Evolutionary conservation across 2,329 filamentous ascomycete species (phyloP).

Genomic region (Aureobasidium zeae): DNA sequence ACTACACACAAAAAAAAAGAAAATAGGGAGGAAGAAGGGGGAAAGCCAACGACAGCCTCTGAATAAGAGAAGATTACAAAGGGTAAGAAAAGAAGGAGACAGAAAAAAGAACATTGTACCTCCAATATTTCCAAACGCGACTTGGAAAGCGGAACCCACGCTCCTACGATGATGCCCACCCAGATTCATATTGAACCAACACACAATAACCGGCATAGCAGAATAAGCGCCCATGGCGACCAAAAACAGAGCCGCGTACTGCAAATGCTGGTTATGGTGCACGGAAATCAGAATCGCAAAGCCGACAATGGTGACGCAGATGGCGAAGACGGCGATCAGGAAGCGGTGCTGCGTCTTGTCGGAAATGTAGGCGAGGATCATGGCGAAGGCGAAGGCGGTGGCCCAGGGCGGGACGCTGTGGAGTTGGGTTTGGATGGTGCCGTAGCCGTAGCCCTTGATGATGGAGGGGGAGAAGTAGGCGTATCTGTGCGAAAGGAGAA

Average conservation of each 20-base stretch:
- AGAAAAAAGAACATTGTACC: conserved; percentile 23
- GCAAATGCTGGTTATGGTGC: conserved; percentile 54
- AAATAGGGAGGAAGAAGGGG: too few species aligned
- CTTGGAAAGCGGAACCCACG: conserved; percentile 42
- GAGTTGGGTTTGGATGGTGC: conserved; percentile 45
- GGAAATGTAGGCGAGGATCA: conserved; percentile 62
- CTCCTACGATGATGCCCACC: conserved; percentile 42
- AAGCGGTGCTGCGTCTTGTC: conserved; percentile 67
- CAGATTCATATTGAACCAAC: conserved; percentile 49
- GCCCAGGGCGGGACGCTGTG: conserved; percentile 54
- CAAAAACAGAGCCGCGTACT: conserved; percentile 76
- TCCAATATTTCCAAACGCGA: conserved; percentile 40
- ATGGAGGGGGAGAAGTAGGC: conserved; percentile 42
- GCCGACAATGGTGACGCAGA: conserved; percentile 60
- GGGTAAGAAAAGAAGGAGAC: not conserved
- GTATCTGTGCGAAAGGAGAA: conserved; percentile 26
- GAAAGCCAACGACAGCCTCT: too few species aligned
- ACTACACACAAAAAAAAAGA: too few species aligned
- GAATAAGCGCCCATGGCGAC: conserved; percentile 71
- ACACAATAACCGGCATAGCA: conserved; percentile 68
- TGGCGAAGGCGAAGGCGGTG: conserved; percentile 68
- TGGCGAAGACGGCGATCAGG: conserved; percentile 59
- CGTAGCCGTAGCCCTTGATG: conserved; percentile 42
- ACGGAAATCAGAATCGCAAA: conserved; percentile 66
- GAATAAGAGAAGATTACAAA: too few species aligned